Evolutionary conservation across 352 stramenopile genomes (phyloP), one percentile per base, ranked within the genome.

Genomic region (Phytophthora vignae): DNA sequence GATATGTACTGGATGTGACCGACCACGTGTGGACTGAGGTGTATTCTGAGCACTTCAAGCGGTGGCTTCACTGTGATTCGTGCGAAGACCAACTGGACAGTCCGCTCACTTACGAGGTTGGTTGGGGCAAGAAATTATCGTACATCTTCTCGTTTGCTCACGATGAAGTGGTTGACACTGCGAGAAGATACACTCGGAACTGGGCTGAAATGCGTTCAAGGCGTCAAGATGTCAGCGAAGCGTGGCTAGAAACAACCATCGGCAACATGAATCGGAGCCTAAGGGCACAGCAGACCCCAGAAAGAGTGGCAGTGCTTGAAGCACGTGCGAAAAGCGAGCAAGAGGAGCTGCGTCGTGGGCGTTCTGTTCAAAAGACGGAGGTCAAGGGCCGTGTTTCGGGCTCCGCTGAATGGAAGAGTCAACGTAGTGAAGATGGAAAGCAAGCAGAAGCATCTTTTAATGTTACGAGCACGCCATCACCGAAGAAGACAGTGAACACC

Each of bases 1-100:
- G 94, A 11, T 98, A 98, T 53, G 90, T 98, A 6, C 69, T 97
- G 7, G 96, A 99, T 79, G 90, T 98, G 21, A 98, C 95, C 0
- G 96, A 99, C 68, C 96, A 99, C 67, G 93, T 99, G 8, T 99
- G 96, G 96, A 96, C 87, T 10, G 96, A 99, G 79, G 91, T 98
- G 15, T 98, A 93, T 71, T 93, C 82, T 12, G 67, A 90, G 9
- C 73, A 91, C 44, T 79, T 72, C 52, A 84, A 93, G 62, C 77
- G 90, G 56, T 99, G 95, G 95, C 71, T 99, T n/a, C 95, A 98
- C 77, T 96, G 90, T 33, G 96, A 99, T 80, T 87, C 87, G 2
- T 99, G 96, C 73, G 96, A 99, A 84, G 84, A 97, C 31, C 82
- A 98, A 54, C 88, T 99, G 29, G 92, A 99, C 69, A 84, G 87